A percentile compares a stretch with the other conserved stretches of the same genome.
These are phyloP conservation scores for Microbotryum lychnidis-dioicae DNA, from an alignment of 1,284 basidiomycete genomes.

Conservation along the genomic window DNA sequence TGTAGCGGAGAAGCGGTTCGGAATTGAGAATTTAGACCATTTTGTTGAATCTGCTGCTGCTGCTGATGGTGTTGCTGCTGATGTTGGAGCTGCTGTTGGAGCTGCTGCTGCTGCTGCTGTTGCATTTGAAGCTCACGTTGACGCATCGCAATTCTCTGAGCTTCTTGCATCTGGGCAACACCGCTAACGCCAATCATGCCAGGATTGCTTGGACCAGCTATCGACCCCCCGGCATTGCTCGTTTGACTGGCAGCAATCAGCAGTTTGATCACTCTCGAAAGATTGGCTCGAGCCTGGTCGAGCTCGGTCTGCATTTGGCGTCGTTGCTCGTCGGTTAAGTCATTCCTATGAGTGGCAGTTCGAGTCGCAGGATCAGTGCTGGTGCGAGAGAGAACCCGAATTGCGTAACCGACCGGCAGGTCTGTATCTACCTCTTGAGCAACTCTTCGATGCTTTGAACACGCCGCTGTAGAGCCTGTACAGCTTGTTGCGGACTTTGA, in stretches of 20 bases:
- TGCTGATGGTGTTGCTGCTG: slow-evolving; percentile 1
- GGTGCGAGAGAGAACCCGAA: neutral
- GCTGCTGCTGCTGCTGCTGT: slow-evolving; percentile 4
- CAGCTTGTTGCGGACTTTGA: slow-evolving; percentile 21
- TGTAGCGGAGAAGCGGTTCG: slow-evolving; percentile 6
- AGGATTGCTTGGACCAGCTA: neutral
- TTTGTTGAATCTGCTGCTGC: neutral
- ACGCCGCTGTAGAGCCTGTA: slow-evolving; percentile 19
- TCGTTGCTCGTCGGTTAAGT: slow-evolving; percentile 12
- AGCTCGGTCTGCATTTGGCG: slow-evolving; percentile 24
- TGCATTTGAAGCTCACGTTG: slow-evolving; percentile 10
- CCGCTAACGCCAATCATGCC: neutral
- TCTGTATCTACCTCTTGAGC: slow-evolving; percentile 18
- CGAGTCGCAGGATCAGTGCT: neutral
- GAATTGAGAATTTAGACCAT: neutral
- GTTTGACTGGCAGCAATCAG: slow-evolving; percentile 17
- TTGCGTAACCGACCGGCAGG: slow-evolving; percentile 2
- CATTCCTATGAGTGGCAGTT: neutral
- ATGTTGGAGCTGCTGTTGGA: slow-evolving; percentile 3
- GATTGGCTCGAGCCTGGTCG: slow-evolving; percentile 17
- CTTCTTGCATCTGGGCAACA: slow-evolving; percentile 15
- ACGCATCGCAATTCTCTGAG: slow-evolving; percentile 23
- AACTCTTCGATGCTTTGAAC: slow-evolving; percentile 24
- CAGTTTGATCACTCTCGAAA: slow-evolving; percentile 25
- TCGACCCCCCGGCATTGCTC: neutral